Percentiles rank a stretch among this genome's conserved stretches.
phyloP scores from a whole-genome alignment of 108 stramenopile genomes.

The Cyclostephanos invisitatus region DNA sequence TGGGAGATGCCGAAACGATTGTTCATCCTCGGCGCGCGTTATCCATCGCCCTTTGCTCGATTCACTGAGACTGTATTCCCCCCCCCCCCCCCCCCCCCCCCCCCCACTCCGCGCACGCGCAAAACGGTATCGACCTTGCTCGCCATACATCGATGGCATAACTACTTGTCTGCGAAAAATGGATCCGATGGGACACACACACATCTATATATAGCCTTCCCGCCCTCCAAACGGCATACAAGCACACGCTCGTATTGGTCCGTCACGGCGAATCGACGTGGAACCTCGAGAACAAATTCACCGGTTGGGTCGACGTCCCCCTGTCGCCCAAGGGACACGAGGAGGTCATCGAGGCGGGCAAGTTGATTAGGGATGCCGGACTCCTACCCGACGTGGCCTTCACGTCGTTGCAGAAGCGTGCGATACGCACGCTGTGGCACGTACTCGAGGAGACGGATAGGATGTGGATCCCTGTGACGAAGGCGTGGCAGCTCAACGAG shows the following conservation, averaged over 20 bases:
- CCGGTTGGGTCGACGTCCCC: constrained; percentile 96
- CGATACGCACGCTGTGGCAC: constrained; percentile 86
- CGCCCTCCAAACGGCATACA: constrained; percentile 56
- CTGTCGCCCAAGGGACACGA: constrained; percentile 89
- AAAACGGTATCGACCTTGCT: too few relatives aligned
- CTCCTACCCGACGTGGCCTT: constrained; percentile 79
- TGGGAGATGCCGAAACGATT: too few relatives aligned
- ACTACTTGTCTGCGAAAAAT: too few relatives aligned
- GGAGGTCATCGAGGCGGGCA: constrained; percentile 84
- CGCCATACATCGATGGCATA: too few relatives aligned
- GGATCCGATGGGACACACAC: too few relatives aligned
- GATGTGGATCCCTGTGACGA: constrained; percentile 90
- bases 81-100: too few relatives aligned
- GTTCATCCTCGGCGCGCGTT: too few relatives aligned
- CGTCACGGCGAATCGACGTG: constrained; percentile 96
- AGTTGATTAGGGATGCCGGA: constrained; percentile 68
- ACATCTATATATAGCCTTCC: constrained; percentile 29
- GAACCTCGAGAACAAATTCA: constrained; percentile 97
- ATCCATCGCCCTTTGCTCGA: too few relatives aligned
- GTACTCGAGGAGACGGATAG: constrained; percentile 87
- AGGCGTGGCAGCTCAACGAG: constrained; percentile 95
- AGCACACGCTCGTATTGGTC: constrained; percentile 81
- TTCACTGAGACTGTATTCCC: too few relatives aligned
- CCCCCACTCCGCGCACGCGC: too few relatives aligned
- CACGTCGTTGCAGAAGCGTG: constrained; percentile 92